Evolutionary conservation across 495 filamentous ascomycete species (phyloP).

Genomic region (Annulohypoxylon bovei): DNA sequence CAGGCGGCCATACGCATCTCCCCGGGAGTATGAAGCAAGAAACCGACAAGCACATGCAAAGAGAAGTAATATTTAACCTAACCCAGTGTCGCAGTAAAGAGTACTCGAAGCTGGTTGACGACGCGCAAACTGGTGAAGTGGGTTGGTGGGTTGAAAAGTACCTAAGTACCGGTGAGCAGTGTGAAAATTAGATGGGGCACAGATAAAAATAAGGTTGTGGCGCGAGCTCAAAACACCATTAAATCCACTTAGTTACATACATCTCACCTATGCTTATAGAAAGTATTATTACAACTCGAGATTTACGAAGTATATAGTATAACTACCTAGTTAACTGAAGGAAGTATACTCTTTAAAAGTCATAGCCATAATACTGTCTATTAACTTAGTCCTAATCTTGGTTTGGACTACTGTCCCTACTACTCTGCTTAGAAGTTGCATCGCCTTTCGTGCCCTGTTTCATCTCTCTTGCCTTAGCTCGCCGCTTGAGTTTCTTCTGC

Average conservation of each 20-base stretch:
- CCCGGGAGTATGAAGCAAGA: not conserved
- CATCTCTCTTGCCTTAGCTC: constrained; percentile 60
- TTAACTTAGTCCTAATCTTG: not conserved
- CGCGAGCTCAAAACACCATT: constrained; percentile 16
- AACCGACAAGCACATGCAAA: not conserved
- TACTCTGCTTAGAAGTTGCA: constrained; percentile 18
- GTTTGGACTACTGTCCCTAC: constrained; percentile 3
- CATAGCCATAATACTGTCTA: not conserved
- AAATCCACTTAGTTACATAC: not conserved
- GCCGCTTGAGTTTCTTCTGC: constrained; percentile 62
- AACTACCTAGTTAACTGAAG: too few species aligned
- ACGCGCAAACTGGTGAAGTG: constrained; percentile 15
- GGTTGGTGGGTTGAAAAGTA: constrained; percentile 14
- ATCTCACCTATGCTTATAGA: not conserved
- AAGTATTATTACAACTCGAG: not conserved
- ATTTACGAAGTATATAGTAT: too few species aligned
- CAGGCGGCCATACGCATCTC: constrained; percentile 1
- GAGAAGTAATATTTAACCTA: not conserved
- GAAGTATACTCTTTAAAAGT: too few species aligned
- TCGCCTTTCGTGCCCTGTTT: constrained; percentile 49
- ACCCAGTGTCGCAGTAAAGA: constrained; percentile 1
- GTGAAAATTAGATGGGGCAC: not conserved
- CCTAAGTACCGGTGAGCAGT: constrained; percentile 6
- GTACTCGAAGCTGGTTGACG: constrained; percentile 9
- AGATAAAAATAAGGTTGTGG: constrained; percentile 21